Evolutionary conservation across 1,284 basidiomycete species (phyloP).

Genomic region (Volvariella surrecta): DNA sequence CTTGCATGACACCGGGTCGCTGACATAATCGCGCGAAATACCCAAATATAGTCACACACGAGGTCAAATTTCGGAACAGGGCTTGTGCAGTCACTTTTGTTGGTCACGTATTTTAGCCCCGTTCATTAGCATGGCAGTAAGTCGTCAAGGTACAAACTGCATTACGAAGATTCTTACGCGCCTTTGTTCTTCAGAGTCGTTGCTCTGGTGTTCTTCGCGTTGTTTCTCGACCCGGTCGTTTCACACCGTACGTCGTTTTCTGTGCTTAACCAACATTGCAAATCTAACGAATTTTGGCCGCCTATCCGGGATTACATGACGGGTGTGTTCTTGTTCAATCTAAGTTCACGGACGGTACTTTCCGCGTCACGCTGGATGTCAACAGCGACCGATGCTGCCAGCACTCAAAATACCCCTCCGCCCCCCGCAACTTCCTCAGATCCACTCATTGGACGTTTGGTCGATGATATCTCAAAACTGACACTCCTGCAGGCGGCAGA

Average conservation of each 20-base stretch:
- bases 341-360: constrained; percentile 25
- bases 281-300: background rate
- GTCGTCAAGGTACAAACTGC: constrained; percentile 11
- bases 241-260: constrained; percentile 26
- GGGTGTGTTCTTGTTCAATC: constrained; percentile 4
- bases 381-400: constrained; percentile 34
- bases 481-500: constrained; percentile 97
- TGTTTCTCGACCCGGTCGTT: constrained; percentile 31
- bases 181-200: constrained; percentile 29
- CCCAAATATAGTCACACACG: constrained; percentile 4
- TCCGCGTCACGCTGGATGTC: constrained; percentile 35
- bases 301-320: too few relatives aligned
- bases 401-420: constrained; percentile 32
- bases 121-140: constrained; percentile 30
- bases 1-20: too few relatives aligned
- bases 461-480: constrained; percentile 88
- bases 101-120: constrained; percentile 7
- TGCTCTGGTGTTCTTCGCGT: constrained; percentile 37
- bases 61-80: background rate
- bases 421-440: constrained; percentile 36
- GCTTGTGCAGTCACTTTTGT: background rate
- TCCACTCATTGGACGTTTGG: constrained; percentile 76
- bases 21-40: constrained; percentile 7
- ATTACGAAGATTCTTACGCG: constrained; percentile 4
- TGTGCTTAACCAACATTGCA: background rate